phyloP scores from a whole-genome alignment of 768 basidiomycete genomes.

The Rhodotorula graminis region DNA sequence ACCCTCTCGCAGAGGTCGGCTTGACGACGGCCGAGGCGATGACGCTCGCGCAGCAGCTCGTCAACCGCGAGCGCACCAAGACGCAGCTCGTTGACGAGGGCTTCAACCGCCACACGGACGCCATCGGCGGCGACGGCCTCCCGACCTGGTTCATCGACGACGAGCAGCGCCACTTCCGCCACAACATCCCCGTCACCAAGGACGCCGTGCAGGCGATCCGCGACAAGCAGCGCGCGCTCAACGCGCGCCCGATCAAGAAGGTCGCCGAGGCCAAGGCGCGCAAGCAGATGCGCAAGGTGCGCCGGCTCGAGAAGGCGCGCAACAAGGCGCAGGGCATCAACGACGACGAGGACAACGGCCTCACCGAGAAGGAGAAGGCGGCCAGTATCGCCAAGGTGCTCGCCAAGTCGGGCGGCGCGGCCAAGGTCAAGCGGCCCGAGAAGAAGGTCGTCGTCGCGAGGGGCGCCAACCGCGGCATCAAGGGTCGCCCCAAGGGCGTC shows the following conservation, averaged over 20 bases:
- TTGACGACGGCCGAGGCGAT: conserved; percentile 83
- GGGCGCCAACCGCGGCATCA: conserved; percentile 78
- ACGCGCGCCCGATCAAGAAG: conserved; percentile 98
- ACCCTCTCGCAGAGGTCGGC: conserved; percentile 61
- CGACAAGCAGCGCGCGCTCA: conserved; percentile 84
- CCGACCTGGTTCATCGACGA: conserved; percentile 98
- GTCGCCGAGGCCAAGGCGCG: conserved; percentile 90
- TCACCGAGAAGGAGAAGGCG: conserved; percentile 93
- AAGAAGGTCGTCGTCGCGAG: conserved; percentile 87
- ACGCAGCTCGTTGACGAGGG: conserved; percentile 89
- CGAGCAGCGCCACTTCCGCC: conserved; percentile 83
- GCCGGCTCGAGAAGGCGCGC: conserved; percentile 81
- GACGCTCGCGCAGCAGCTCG: conserved; percentile 80
- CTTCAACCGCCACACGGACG: conserved; percentile 77
- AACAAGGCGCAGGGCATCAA: conserved; percentile 94
- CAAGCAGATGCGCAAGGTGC: conserved; percentile 84
- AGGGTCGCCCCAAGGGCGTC: conserved; percentile 90
- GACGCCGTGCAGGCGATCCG: conserved; percentile 81
- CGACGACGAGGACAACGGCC: conserved; percentile 64
- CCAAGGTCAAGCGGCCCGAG: conserved; percentile 48
- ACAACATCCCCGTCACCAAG: conserved; percentile 94
- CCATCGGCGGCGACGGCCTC: conserved; percentile 72
- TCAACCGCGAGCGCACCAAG: conserved; percentile 82
- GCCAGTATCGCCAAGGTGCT: conserved; percentile 81
- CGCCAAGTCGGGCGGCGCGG: conserved; percentile 49